Evolutionary conservation across 108 stramenopile species (phyloP).

Genomic region (Schizochytrium sp.): DNA sequence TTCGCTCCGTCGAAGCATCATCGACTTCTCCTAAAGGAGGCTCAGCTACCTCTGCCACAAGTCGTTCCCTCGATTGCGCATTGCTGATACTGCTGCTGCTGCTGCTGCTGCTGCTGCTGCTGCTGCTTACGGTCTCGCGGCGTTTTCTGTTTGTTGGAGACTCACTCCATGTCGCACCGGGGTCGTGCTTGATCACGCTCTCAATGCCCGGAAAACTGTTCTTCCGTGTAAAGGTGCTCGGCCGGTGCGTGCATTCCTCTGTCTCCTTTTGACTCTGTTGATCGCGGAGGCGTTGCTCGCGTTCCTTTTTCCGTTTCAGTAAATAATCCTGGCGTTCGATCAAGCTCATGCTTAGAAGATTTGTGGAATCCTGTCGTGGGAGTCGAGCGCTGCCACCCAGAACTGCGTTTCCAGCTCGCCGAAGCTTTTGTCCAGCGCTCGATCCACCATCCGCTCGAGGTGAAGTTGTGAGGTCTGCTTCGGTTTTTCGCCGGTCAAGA

Average conservation of each 20-base stretch:
- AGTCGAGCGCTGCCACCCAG: not conserved
- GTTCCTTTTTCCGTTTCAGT: not conserved
- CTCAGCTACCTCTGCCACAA: not conserved
- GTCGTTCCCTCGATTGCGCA: not conserved
- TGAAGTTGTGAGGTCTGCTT: not conserved
- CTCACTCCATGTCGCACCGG: not conserved
- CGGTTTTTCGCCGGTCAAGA: not conserved
- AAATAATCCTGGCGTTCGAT: constrained; percentile 4
- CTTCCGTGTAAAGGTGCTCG: not conserved
- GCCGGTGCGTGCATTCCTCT: not conserved
- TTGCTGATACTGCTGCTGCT: too few relatives aligned
- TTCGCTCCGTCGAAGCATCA: not conserved
- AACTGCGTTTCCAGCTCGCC: not conserved
- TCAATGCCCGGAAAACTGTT: not conserved
- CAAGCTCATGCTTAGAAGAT: not conserved
- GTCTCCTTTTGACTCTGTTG: not conserved
- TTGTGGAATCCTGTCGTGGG: not conserved
- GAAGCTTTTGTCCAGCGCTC: not conserved
- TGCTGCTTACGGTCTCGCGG: not conserved
- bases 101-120: too few relatives aligned
- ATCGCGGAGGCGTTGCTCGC: not conserved
- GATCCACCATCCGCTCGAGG: too few relatives aligned
- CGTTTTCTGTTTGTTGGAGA: not conserved
- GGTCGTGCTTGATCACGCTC: constrained; percentile 1
- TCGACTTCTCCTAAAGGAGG: not conserved